These are phyloP conservation scores for Talaromyces ruber DNA, from an alignment of 495 filamentous ascomycete genomes.

Conservation along the genomic window DNA sequence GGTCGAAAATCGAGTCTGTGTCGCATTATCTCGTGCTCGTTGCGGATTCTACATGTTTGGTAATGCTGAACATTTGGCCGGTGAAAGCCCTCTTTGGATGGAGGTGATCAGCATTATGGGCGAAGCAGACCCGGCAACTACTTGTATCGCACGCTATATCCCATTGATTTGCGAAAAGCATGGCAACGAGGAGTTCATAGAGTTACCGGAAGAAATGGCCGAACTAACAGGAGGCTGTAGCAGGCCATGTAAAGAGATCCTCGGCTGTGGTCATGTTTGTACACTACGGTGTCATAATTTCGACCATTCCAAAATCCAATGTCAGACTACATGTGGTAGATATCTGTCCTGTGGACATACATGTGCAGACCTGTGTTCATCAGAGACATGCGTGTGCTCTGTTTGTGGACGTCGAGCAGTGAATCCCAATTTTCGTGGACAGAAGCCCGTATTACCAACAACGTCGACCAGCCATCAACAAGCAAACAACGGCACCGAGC, in stretches of 20 bases:
- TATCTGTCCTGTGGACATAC: constrained; percentile 23
- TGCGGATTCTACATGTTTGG: constrained; percentile 86
- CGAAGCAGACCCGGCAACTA: constrained; percentile 3
- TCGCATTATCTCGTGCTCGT: constrained; percentile 81
- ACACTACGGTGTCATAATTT: constrained; percentile 30
- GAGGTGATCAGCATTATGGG: constrained; percentile 27
- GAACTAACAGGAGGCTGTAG: constrained; percentile 41
- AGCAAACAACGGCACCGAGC: not conserved
- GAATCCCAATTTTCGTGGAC: not conserved
- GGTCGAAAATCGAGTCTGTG: constrained; percentile 73
- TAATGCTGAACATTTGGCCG: constrained; percentile 48
- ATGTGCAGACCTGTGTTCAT: constrained; percentile 14
- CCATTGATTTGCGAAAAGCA: constrained; percentile 36
- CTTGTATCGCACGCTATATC: constrained; percentile 24
- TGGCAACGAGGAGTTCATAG: constrained; percentile 14
- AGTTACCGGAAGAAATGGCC: constrained; percentile 41
- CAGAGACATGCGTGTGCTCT: constrained; percentile 2
- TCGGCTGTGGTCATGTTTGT: constrained; percentile 36
- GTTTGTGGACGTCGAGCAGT: not conserved
- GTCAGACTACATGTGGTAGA: constrained; percentile 19
- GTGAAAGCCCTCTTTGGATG: constrained; percentile 24
- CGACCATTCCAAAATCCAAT: constrained; percentile 9
- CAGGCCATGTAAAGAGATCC: constrained; percentile 17
- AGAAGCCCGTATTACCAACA: not conserved
- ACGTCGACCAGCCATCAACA: not conserved